These are phyloP conservation scores for Mucuna pruriens DNA, from an alignment of 306 rosid species.

Conservation along the genomic window DNA sequence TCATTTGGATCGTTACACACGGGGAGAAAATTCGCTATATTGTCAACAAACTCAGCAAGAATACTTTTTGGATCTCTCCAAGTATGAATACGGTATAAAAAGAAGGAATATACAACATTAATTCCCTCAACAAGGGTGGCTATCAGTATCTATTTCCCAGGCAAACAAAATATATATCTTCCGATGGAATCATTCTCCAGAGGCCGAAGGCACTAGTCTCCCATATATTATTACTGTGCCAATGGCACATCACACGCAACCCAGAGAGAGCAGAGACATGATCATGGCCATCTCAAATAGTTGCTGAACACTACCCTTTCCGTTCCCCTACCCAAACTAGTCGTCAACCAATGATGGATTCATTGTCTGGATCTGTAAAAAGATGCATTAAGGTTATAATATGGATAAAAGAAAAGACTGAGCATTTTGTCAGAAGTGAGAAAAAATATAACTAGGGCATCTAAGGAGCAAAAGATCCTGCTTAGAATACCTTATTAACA, in stretches of 20 bases:
- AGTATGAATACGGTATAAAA: slow-evolving; percentile 15
- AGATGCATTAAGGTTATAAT: slow-evolving; percentile 23
- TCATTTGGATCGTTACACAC: slow-evolving; percentile 31
- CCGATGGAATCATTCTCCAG: slow-evolving; percentile 27
- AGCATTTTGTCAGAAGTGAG: neutral
- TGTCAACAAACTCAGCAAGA: slow-evolving; percentile 14
- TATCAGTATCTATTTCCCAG: slow-evolving; percentile 32
- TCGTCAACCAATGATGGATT: slow-evolving; percentile 32
- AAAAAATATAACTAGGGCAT: neutral
- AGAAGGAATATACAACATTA: slow-evolving; percentile 46
- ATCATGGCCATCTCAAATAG: slow-evolving; percentile 34
- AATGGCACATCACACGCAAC: slow-evolving; percentile 35
- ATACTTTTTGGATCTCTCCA: slow-evolving; percentile 8
- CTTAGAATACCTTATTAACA: slow-evolving; percentile 79
- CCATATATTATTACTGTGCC: slow-evolving; percentile 31
- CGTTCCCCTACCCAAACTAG: slow-evolving; percentile 33
- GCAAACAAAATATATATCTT: slow-evolving; percentile 31
- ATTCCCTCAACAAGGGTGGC: slow-evolving; percentile 38
- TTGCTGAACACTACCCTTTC: slow-evolving; percentile 32
- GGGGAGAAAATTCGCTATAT: slow-evolving; percentile 5
- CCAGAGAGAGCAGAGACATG: slow-evolving; percentile 21
- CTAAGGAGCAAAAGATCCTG: slow-evolving; percentile 19
- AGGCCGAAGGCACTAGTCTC: slow-evolving; percentile 27
- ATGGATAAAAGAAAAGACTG: neutral
- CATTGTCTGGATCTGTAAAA: slow-evolving; percentile 53